Base-by-base conservation (phyloP, 2,329 filamentous ascomycete genomes). In the Alternaria infectoria region DNA sequence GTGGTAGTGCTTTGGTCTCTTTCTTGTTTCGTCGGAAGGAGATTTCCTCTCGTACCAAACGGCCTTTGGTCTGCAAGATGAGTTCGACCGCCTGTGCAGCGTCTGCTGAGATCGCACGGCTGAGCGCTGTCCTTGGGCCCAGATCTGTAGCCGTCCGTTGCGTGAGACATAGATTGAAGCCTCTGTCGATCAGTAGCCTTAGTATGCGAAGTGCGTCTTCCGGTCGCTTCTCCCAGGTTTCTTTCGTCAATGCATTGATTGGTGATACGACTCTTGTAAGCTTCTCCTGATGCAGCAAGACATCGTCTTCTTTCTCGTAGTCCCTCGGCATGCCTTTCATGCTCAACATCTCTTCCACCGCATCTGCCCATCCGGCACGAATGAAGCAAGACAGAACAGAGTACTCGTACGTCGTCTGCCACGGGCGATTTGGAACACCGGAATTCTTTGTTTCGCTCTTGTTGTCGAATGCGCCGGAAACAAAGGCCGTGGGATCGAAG, bases 201-300 rank as follows among this genome's bases (percentile, higher is more conserved):
- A 71, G 64, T 30, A 71, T 71, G 9, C 69, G 69, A 9, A 71
- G 56, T 26, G 69, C 69, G n/a, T 71, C 69, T 49, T 68, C 61
- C 13, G 67, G 69, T 55, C 67, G 59, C 12, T 62, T 66, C 1
- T 63, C 59, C 69, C 69, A 71, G 17, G 69, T 71, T n/a, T 71
- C 69, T 52, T 68, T 71, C 4, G 62, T 67, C 11, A 71, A 43
- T 2, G 69, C 67, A 26, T 63, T 71, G 17, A 68, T 49, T 7
- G 69, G 69, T 6, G 69, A 61, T 6, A 69, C 32, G 19, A 61
- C 61, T 11, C 69, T 64, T 2, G 67, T 67, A 19, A 65, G 60
- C 40, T 69, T 69, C 13, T 65, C 67, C 54, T 71, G 69, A 11
- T 71, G 62, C 23, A 68, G 54, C 9, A 68, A 54, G 0, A 71